Evolutionary conservation across 805 yeast genomes (phyloP), one percentile per base, ranked within the genome.

Genomic region (Spencermartinsiella europaea): DNA sequence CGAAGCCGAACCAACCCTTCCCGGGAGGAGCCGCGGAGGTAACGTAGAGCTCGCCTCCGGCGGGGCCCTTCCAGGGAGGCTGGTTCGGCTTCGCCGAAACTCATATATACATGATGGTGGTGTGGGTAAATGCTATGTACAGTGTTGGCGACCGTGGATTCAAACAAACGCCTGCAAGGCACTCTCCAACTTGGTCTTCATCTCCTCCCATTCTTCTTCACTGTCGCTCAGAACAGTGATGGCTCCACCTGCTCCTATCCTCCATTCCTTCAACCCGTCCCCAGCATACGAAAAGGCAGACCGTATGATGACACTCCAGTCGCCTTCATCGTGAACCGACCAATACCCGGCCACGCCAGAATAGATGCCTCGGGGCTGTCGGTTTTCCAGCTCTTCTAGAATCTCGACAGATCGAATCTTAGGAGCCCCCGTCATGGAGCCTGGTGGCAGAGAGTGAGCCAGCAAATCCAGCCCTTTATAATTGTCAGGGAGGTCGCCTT

Each of bases 361-460:
- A 61, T 93, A 93, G 1, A 91, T 65, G 0, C 98, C 98, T 57
- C 98, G 75, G 33, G 76, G 63, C 14, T 67, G 73, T 20, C 53
- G 37, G 8, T 64, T 55, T 56, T 84, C 93, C 4, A 84, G 63
- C 0, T 62, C 60, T 50, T 82, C 85, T 22, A 93, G 70, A 3
- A 95, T 63, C 63, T 91, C 93, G 4, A 93, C 95, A 0, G 96
- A 87, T 49, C 96, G 75, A 56, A 83, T 85, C 68, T 93, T 93
- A 2, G 99, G 99, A 0, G 99, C 99, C 2, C 99, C 99, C 0
- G 99, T 93, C 99, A 93, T 93, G 0, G 98, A 91, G 0, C 99
- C 99, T 0, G 99, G 96, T 2, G 99, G 99, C 31, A 95, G 69
- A 0, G 96, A 80, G 49, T 79, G 79, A 17, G 79, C 75, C 10